phyloP scores from a whole-genome alignment of 2,329 filamentous ascomycete genomes.

The Fusarium falciforme region DNA sequence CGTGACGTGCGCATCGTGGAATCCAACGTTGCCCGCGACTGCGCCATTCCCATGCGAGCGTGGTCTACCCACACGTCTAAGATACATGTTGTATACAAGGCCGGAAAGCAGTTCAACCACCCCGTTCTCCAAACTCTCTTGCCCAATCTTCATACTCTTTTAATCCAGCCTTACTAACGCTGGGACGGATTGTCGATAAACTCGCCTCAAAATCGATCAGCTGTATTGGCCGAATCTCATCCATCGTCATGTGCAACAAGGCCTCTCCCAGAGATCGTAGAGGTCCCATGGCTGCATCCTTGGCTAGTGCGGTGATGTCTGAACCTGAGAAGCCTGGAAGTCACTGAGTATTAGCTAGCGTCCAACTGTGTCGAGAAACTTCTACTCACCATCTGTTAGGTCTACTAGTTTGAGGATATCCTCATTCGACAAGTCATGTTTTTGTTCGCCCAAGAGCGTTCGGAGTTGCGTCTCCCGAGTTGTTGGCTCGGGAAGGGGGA shows the following conservation, averaged over 20 bases:
- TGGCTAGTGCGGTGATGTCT: constrained; percentile 95
- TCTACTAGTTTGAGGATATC: constrained; percentile 82
- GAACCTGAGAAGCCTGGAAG: constrained; percentile 92
- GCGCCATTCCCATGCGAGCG: constrained; percentile 1
- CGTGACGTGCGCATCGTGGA: constrained; percentile 2
- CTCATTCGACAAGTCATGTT: constrained; percentile 77
- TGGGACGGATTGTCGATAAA: constrained; percentile 86
- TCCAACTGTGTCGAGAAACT: not conserved
- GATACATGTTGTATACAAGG: constrained; percentile 26
- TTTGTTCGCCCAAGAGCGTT: constrained; percentile 86
- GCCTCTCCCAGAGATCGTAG: constrained; percentile 90
- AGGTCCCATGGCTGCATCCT: constrained; percentile 98
- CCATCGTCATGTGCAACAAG: constrained; percentile 89
- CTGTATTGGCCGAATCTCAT: constrained; percentile 89
- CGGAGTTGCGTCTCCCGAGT: constrained; percentile 84
- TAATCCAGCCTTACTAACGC: constrained; percentile 85
- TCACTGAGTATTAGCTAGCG: constrained; percentile 3
- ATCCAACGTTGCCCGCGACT: constrained; percentile 5
- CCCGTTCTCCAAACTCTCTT: constrained; percentile 89
- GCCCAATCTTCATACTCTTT: constrained; percentile 97
- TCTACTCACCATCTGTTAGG: constrained; percentile 80
- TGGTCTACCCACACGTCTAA: constrained; percentile 12
- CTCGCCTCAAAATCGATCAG: constrained; percentile 87
- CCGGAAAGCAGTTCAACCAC: constrained; percentile 65
- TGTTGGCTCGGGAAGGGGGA: constrained; percentile 87